A percentile compares a stretch with the other conserved stretches of the same genome.
Evolutionary conservation across 2,329 filamentous ascomycete species (phyloP).

Genomic region (Clonostachys chloroleuca): DNA sequence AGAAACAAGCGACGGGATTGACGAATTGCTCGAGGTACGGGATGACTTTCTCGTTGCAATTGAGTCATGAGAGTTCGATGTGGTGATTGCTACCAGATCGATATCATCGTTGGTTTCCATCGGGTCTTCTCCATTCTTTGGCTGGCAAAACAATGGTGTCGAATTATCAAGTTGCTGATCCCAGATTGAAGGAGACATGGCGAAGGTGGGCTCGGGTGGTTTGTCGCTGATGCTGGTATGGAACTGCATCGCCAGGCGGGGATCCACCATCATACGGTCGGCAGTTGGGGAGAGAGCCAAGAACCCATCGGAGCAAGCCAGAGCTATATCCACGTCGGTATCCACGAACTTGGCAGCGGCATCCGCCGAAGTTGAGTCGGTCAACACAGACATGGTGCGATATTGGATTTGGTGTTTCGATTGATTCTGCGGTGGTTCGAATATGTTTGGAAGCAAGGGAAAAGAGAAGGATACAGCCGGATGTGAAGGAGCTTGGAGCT

Average conservation of each 20-base stretch:
- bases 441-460: too few species aligned
- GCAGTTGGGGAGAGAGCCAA: constrained; percentile 1
- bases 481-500: too few species aligned
- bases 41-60: constrained; percentile 8
- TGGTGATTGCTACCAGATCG: constrained; percentile 2
- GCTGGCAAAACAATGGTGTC: too few species aligned
- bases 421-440: too few species aligned
- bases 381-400: too few species aligned
- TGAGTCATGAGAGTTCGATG: constrained; percentile 3
- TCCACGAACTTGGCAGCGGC: too few species aligned
- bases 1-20: constrained; percentile 1
- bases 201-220: not conserved
- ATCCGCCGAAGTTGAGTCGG: too few species aligned
- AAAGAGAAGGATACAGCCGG: too few species aligned
- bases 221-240: constrained; percentile 1
- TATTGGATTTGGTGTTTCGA: too few species aligned
- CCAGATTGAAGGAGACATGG: constrained; percentile 2
- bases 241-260: constrained; percentile 2
- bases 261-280: constrained; percentile 3
- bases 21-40: constrained; percentile 5
- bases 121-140: too few species aligned
- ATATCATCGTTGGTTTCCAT: not conserved
- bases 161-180: not conserved
- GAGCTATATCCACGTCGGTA: too few species aligned
- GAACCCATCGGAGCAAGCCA: not conserved